These are phyloP conservation scores for Plasmopara viticola DNA, from an alignment of 352 stramenopile species.

Conservation along the genomic window DNA sequence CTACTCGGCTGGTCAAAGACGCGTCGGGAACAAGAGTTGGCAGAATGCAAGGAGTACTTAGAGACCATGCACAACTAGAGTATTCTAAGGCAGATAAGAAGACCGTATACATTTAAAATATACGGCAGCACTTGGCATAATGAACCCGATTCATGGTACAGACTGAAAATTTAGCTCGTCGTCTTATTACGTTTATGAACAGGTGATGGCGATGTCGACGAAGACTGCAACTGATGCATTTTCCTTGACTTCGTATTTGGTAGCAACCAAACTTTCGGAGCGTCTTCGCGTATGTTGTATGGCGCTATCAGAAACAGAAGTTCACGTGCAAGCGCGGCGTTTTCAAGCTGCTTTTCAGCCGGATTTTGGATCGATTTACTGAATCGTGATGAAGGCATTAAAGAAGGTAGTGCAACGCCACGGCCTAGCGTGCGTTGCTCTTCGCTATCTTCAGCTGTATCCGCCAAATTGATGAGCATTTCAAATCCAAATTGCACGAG, in stretches of 20 bases:
- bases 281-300: slow-evolving; percentile 33
- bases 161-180: not conserved
- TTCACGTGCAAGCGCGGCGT: slow-evolving; percentile 42
- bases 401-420: slow-evolving; percentile 9
- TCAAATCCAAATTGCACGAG: slow-evolving; percentile 57
- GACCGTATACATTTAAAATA: too few relatives aligned
- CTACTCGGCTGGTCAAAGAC: slow-evolving; percentile 82
- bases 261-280: slow-evolving; percentile 5
- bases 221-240: slow-evolving; percentile 21
- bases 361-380: not conserved
- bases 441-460: slow-evolving; percentile 18
- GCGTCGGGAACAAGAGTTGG: slow-evolving; percentile 63
- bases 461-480: slow-evolving; percentile 49
- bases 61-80: slow-evolving; percentile 84
- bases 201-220: slow-evolving; percentile 10
- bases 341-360: slow-evolving; percentile 27
- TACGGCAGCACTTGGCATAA: not conserved
- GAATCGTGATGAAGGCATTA: not conserved
- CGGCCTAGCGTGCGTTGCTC: slow-evolving; percentile 19
- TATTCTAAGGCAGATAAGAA: not conserved
- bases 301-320: slow-evolving; percentile 54
- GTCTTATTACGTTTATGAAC: slow-evolving; percentile 9
- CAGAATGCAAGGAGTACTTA: slow-evolving; percentile 73
- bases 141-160: not conserved
- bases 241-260: slow-evolving; percentile 16